Conservation (phyloP, 2,329 filamentous ascomycete species). For the Mollisiaceae sp. region DNA sequence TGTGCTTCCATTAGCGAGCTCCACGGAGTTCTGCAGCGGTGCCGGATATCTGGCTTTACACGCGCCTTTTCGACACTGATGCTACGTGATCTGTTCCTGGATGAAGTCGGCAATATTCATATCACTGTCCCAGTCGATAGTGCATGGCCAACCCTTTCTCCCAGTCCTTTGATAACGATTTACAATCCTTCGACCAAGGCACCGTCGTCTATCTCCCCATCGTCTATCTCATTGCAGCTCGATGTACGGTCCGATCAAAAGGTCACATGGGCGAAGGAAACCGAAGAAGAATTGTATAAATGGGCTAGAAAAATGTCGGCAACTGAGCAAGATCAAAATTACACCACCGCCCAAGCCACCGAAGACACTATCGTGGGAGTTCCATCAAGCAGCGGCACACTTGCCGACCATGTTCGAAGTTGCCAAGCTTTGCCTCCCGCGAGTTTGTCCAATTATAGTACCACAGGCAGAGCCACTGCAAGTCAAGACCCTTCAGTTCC, state of each 20-base stretch:
- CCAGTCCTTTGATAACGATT: background rate
- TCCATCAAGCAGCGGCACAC: background rate
- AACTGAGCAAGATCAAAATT: background rate
- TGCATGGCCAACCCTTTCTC: background rate
- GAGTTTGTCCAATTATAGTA: too few species aligned
- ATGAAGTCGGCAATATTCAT: background rate
- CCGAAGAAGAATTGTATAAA: background rate
- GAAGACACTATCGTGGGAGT: background rate
- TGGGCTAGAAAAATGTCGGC: background rate
- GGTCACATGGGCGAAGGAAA: background rate
- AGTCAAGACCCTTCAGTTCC: background rate
- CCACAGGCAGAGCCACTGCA: background rate
- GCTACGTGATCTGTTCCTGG: background rate
- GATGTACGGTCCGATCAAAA: background rate
- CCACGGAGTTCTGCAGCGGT: background rate
- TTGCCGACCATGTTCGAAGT: background rate
- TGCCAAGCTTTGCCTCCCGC: background rate
- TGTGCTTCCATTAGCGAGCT: background rate
- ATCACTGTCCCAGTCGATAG: background rate
- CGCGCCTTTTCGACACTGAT: background rate
- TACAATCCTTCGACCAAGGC: background rate
- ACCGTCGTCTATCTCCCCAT: background rate
- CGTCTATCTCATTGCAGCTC: background rate
- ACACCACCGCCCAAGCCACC: background rate
- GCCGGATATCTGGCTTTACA: background rate